phyloP scores from a whole-genome alignment of 208 protist species.

The Acanthamoeba divionensis region DNA sequence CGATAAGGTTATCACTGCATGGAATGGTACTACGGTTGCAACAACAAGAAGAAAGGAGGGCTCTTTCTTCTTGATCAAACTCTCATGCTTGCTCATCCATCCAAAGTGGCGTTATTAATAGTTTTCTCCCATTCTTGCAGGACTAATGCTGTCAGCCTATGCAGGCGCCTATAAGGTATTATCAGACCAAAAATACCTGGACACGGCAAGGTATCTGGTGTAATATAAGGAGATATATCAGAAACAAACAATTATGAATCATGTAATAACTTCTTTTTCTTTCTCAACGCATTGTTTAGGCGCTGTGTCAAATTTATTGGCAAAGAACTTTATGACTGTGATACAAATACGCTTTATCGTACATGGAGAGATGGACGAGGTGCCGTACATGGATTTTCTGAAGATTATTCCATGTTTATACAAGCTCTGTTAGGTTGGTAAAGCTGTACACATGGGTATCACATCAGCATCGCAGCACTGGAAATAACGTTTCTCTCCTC shows the following conservation, averaged over 20 bases:
- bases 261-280: no score
- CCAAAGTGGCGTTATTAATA: background rate
- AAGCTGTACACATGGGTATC: no score
- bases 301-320: slow-evolving; percentile 52
- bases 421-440: slow-evolving; percentile 11
- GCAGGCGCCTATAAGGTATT: background rate
- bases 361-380: slow-evolving; percentile 47
- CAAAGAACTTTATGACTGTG: background rate
- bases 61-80: background rate
- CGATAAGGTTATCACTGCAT: slow-evolving; percentile 67
- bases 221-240: no score
- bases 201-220: background rate
- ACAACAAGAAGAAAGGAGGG: background rate
- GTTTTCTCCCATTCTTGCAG: background rate
- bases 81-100: background rate
- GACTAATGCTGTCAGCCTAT: slow-evolving; percentile 24
- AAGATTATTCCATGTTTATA: slow-evolving; percentile 66
- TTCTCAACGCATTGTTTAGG: no score
- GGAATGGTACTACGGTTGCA: slow-evolving; percentile 51
- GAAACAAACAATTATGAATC: no score
- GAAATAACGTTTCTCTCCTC: background rate
- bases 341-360: background rate
- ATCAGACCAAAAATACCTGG: slow-evolving; percentile 11
- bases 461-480: background rate
- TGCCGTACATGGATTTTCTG: slow-evolving; percentile 53